phyloP scores from a whole-genome alignment of 495 filamentous ascomycete genomes.

The Margaritispora aquatica region DNA sequence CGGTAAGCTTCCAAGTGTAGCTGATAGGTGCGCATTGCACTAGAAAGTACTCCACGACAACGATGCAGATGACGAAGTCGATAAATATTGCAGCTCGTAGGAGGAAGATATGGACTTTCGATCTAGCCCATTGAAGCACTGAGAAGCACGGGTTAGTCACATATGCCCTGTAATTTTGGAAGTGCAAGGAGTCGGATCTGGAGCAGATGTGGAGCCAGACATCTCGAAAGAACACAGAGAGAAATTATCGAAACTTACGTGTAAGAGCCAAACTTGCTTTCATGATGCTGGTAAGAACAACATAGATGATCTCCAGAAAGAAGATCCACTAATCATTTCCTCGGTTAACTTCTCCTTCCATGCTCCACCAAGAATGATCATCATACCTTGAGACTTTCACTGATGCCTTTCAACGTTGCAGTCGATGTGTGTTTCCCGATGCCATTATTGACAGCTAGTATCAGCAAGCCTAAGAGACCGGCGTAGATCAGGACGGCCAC shows the following conservation, averaged over 20 bases:
- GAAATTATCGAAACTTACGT: no score
- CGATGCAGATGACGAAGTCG: constrained; percentile 5
- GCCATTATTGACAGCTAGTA: constrained; percentile 6
- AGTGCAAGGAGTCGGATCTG: no score
- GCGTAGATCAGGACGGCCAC: neutral
- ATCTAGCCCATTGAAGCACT: constrained; percentile 11
- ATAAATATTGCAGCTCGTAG: constrained; percentile 5
- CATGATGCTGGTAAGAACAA: constrained; percentile 14
- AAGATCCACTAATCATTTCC: constrained; percentile 1
- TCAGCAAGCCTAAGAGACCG: constrained; percentile 1
- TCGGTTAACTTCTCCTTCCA: neutral
- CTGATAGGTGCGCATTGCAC: constrained; percentile 11
- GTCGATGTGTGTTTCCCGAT: constrained; percentile 8
- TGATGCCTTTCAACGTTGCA: neutral
- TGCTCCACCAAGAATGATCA: neutral
- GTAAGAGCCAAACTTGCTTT: constrained; percentile 13
- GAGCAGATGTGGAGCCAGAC: no score
- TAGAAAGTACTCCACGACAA: constrained; percentile 8
- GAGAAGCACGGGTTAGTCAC: no score
- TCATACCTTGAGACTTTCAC: constrained; percentile 8
- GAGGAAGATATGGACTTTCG: constrained; percentile 2
- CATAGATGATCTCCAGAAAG: constrained; percentile 15
- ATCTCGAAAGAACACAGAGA: no score
- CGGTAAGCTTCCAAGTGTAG: constrained; percentile 3
- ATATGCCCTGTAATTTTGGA: no score